These are phyloP conservation scores for Rhododendron mucronatum DNA, from an alignment of 148 eudicot genomes.

Conservation along the genomic window DNA sequence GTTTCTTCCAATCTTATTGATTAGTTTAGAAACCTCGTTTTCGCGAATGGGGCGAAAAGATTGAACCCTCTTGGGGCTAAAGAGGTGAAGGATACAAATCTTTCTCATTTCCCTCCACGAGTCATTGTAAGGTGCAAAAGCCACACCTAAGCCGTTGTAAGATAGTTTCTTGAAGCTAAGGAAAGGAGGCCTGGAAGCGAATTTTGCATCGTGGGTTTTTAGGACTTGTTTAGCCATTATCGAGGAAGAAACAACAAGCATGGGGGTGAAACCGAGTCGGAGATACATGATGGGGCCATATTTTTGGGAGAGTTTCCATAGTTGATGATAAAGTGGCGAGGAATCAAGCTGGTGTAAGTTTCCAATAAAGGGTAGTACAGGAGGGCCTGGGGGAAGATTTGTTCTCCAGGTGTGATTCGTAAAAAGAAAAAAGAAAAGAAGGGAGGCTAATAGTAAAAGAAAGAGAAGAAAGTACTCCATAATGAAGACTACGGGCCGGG, in stretches of 20 bases:
- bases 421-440: background rate
- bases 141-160: background rate
- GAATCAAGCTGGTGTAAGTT: conserved; percentile 6
- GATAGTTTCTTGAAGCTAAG: background rate
- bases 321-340: background rate
- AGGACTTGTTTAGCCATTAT: conserved; percentile 1
- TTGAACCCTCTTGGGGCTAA: background rate
- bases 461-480: background rate
- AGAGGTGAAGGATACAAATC: background rate
- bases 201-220: background rate
- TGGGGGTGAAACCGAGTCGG: background rate
- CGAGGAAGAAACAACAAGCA: background rate
- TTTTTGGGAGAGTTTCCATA: background rate
- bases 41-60: conserved; percentile 1
- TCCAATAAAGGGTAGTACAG: background rate
- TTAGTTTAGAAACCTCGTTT: background rate
- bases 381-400: background rate
- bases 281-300: conserved; percentile 2
- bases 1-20: background rate
- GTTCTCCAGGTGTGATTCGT: no score
- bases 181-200: background rate
- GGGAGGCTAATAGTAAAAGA: background rate
- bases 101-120: conserved; percentile 11
- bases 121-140: conserved; percentile 1
- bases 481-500: background rate